These are phyloP conservation scores for Barnettozyma wickerhamii DNA, from an alignment of 805 yeast species.

Conservation along the genomic window DNA sequence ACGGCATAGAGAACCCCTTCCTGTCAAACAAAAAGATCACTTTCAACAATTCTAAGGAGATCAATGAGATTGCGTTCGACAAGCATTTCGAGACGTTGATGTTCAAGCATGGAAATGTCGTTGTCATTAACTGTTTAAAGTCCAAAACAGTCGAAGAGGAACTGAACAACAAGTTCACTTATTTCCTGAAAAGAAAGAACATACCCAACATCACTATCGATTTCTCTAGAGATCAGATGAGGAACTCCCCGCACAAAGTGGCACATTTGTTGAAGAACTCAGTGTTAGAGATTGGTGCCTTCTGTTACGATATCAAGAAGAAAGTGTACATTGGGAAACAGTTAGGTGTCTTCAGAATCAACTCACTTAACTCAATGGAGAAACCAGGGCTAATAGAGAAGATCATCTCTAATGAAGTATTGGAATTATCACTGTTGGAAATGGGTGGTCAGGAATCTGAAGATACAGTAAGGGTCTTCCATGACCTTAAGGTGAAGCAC, in stretches of 20 bases:
- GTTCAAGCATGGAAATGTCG: slow-evolving; percentile 79
- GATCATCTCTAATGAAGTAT: slow-evolving; percentile 66
- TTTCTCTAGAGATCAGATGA: slow-evolving; percentile 31
- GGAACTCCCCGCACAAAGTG: slow-evolving; percentile 32
- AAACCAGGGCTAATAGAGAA: slow-evolving; percentile 72
- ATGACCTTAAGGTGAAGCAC: slow-evolving; percentile 60
- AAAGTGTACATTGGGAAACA: slow-evolving; percentile 71
- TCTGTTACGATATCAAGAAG: slow-evolving; percentile 58
- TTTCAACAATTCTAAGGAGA: slow-evolving; percentile 73
- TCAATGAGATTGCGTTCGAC: slow-evolving; percentile 83
- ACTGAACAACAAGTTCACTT: slow-evolving; percentile 55
- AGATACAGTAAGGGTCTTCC: slow-evolving; percentile 20
- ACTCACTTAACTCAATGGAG: slow-evolving; percentile 87
- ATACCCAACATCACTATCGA: slow-evolving; percentile 35
- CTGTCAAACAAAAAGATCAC: slow-evolving; percentile 76
- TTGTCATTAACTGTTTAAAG: slow-evolving; percentile 67
- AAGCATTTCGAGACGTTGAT: slow-evolving; percentile 71
- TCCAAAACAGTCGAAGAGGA: slow-evolving; percentile 71
- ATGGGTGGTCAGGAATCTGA: slow-evolving; percentile 32
- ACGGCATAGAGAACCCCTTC: slow-evolving; percentile 80
- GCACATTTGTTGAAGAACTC: slow-evolving; percentile 58
- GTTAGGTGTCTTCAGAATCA: slow-evolving; percentile 84
- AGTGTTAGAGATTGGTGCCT: slow-evolving; percentile 79
- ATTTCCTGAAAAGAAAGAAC: slow-evolving; percentile 40
- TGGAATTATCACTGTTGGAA: slow-evolving; percentile 38